Percentiles rank a stretch among this genome's conserved stretches.
Conservation (phyloP, 164 flowering plant species). For the Stephania japonica region DNA sequence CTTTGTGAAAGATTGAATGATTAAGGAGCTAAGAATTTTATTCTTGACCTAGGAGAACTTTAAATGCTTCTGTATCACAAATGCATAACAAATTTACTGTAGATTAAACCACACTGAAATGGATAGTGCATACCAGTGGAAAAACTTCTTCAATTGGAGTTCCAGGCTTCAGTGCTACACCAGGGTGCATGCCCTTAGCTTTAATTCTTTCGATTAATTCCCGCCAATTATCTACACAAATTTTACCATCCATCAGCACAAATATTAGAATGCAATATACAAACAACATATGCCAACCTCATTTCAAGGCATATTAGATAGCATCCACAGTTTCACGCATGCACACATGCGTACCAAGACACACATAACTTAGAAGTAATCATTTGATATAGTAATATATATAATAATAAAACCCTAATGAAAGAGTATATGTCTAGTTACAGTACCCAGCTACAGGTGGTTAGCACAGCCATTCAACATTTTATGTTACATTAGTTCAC, state of each 20-base stretch:
- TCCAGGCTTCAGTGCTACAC: conserved; percentile 86
- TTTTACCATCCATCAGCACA: neutral
- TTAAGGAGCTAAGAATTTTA: neutral
- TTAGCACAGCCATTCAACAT: no score
- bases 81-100: neutral
- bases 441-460: neutral
- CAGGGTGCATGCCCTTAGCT: conserved; percentile 86
- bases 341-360: no score
- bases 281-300: neutral
- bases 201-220: conserved; percentile 71
- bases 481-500: neutral
- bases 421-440: neutral
- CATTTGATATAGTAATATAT: no score
- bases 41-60: neutral
- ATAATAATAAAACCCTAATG: no score
- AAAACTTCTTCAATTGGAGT: conserved; percentile 91
- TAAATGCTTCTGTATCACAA: neutral
- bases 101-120: neutral
- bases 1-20: neutral
- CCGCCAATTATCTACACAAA: conserved; percentile 75
- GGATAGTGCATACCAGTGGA: conserved; percentile 65
- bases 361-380: no score
- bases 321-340: no score
- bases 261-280: neutral
- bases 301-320: neutral